Evolutionary conservation across 306 rosid species (phyloP), one percentile per base, ranked within the genome.

Genomic region (Vigna reflexopilosa): DNA sequence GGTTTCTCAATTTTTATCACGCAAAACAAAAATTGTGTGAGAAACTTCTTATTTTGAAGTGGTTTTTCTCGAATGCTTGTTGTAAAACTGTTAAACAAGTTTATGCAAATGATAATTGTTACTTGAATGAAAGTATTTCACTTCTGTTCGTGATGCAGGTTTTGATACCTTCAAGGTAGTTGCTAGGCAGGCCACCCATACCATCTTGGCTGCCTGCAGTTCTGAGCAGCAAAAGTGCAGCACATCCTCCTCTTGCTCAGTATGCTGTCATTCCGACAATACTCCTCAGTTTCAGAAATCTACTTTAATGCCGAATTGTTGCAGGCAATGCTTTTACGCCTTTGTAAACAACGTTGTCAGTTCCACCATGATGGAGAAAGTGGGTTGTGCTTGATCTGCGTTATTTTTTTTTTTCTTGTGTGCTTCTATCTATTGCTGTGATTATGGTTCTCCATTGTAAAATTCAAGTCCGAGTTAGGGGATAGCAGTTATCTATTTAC

Each of bases 121-220:
- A n/a, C 72, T 75, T 45, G 66, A 82, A 85, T 44, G 42, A 30
- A 19, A 62, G 38, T n/a, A 19, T 59, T 51, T 50, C 16, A 67
- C 71, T 54, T 70, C 52, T 54, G 64, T 56, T 66, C 16, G 1
- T 78, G 77, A 58, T 34, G 84, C 92, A 90, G 93, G 86, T 61
- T 80, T 70, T 3, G 85, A 83, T 7, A 57, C 82, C 32, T 93
- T 87, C 84, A 90, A 91, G 87, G 72, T 75, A 81, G 76, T 90
- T 6, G 90, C 97, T 3, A 87, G 93, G 88, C 68, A 77, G 58
- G 88, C 96, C 30, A 91, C 96, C 0, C 97, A 91, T 80, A 79
- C 91, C 30, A 85, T 91, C 66, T 77, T 88, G 84, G 97, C 89
- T 77, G 87, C 87, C 8, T 87, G 96, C 82, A 86, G 65, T 77